phyloP scores from a whole-genome alignment of 2,329 filamentous ascomycete species.

The Diaporthe aspalathi region DNA sequence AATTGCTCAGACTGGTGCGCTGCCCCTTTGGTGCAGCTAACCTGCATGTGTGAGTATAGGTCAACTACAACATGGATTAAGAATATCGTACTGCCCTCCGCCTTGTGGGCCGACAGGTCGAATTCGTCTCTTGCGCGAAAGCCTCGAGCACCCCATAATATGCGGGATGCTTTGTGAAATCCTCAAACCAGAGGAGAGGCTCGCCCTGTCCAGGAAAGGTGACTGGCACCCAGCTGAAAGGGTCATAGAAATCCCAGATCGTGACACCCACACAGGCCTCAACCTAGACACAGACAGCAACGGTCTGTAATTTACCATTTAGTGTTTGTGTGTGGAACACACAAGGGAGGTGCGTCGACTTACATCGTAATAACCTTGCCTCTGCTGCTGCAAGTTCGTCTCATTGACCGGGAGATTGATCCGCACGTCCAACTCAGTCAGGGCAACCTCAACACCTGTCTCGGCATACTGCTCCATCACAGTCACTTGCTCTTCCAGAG shows the following conservation, averaged over 20 bases:
- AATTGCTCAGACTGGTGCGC: too few relatives aligned
- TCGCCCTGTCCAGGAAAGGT: constrained; percentile 50
- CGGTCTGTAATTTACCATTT: constrained; percentile 1
- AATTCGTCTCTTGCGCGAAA: constrained; percentile 15
- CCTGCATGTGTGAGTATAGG: too few relatives aligned
- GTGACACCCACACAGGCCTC: constrained; percentile 55
- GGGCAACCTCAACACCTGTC: constrained; percentile 64
- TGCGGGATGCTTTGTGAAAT: constrained; percentile 51
- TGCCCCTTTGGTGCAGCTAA: too few relatives aligned
- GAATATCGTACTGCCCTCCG: not conserved
- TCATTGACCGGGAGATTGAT: constrained; percentile 51
- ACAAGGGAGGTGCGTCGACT: not conserved
- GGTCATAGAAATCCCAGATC: constrained; percentile 57
- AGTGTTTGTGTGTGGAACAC: not conserved
- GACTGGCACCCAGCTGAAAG: constrained; percentile 50
- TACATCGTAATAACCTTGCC: constrained; percentile 54
- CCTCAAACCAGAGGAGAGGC: constrained; percentile 49
- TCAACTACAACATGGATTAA: not conserved
- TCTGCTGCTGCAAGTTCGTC: constrained; percentile 58
- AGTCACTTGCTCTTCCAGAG: constrained; percentile 55
- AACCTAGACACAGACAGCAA: constrained; percentile 49
- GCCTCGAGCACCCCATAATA: constrained; percentile 53
- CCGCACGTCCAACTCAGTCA: constrained; percentile 71
- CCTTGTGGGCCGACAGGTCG: not conserved
- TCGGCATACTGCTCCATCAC: constrained; percentile 61